Evolutionary conservation across 2,329 filamentous ascomycete genomes (phyloP), one percentile per base, ranked within the genome.

Genomic region (Emmonsia crescens): DNA sequence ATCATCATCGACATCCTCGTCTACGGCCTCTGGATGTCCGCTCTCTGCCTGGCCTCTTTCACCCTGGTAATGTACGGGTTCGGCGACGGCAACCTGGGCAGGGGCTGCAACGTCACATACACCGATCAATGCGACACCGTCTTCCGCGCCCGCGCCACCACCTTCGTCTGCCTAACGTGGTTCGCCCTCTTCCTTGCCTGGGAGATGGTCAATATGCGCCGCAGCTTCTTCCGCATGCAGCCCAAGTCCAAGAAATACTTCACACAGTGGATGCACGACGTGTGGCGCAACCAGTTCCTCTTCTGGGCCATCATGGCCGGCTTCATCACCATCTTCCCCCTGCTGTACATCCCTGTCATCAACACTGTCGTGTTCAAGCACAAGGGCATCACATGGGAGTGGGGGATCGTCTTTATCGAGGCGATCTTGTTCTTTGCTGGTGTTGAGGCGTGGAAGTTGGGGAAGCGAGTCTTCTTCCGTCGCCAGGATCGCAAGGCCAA

Each of bases 1-100:
- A 83, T 94, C 66, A 81, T 92, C 56, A 75, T 87, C 65, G 90
- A 94, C 73, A 92, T 91, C 83, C 72, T 90, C 14, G 85, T 91
- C 21, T 92, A 93, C 70, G 90, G 90, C 31, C 69, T 86, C 66
- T 86, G 89, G 78, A 91, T 93, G 85, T 88, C 88, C 1, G 82
- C 80, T 1, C 84, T 89, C 64, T 87, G 84, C 66, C 79, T 88
- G 1, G 76, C 79, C 3, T 77, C 82, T 49, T 89, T 89, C 73
- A 77, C 82, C 1, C 77, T 89, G 10, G 83, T 88, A 19, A 76
- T 88, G 62, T 89, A 83, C 69, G 82, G 79, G 27, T 82, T 81
- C 64, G 84, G 84, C 36, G 78, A 81, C 64, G 84, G 83, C n/a
- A 72, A 82, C 49, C 80, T 89, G 0, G 85, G 84, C 0, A 64